These are phyloP conservation scores for Diplocarpon rosae DNA, from an alignment of 2,329 filamentous ascomycete species.

Conservation along the genomic window DNA sequence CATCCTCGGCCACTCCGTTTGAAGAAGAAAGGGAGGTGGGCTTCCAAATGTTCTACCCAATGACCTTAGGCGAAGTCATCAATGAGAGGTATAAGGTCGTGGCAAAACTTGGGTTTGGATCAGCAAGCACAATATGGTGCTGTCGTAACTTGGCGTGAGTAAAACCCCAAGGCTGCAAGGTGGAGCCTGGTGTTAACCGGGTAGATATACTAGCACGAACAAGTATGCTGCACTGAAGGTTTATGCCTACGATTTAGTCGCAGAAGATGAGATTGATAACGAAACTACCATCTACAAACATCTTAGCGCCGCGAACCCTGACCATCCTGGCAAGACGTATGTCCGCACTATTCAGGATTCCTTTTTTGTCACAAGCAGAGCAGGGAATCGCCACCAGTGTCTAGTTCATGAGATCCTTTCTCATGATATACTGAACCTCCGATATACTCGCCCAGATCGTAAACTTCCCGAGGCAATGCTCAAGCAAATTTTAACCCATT, in stretches of 20 bases:
- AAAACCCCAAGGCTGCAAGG: conserved; percentile 9
- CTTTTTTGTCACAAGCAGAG: conserved; percentile 16
- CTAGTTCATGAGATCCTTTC: conserved; percentile 19
- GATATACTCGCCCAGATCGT: conserved; percentile 9
- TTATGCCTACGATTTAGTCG: conserved; percentile 18
- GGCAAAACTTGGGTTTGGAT: conserved; percentile 34
- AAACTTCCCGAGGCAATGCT: conserved; percentile 40
- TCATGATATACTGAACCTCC: conserved; percentile 15
- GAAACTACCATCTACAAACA: conserved; percentile 19
- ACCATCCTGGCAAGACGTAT: conserved; percentile 16
- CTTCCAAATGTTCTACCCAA: conserved; percentile 19
- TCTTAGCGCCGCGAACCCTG: conserved; percentile 14
- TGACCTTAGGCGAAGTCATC: conserved; percentile 20
- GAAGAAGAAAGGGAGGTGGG: conserved; percentile 18
- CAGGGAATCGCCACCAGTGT: conserved; percentile 16
- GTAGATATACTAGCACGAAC: conserved; percentile 18
- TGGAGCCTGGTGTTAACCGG: conserved; percentile 13
- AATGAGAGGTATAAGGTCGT: conserved; percentile 30
- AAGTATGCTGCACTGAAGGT: conserved; percentile 19
- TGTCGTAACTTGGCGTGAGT: conserved; percentile 28
- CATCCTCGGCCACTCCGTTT: conserved; percentile 14
- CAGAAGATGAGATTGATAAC: conserved; percentile 19
- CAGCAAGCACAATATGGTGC: conserved; percentile 28
- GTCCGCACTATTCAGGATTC: conserved; percentile 17
- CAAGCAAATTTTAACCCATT: conserved; percentile 96